Conservation (phyloP, 2,329 filamentous ascomycete species). For the Epichloe gansuensis region DNA sequence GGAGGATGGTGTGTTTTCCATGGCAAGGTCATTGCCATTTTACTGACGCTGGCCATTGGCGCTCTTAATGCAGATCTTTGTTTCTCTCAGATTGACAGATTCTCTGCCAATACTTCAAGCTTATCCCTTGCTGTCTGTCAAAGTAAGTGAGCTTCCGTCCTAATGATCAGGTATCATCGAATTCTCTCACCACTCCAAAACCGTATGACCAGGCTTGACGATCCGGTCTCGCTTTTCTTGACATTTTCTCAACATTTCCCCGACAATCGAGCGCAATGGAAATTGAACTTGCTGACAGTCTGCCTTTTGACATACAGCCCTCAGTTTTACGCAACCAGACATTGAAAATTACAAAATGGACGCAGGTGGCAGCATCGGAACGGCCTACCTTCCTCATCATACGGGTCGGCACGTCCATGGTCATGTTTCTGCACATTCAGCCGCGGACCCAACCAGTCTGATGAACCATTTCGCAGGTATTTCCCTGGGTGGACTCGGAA, state of each 20-base stretch:
- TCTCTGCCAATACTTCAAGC: slow-evolving; percentile 14
- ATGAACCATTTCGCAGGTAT: slow-evolving; percentile 26
- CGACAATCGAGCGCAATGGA: not conserved
- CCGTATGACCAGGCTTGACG: not conserved
- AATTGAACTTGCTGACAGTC: not conserved
- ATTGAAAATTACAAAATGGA: slow-evolving; percentile 23
- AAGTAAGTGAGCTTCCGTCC: slow-evolving; percentile 6
- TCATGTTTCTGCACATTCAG: slow-evolving; percentile 18
- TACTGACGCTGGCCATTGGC: not conserved
- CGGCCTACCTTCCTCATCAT: slow-evolving; percentile 20
- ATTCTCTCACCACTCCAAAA: not conserved
- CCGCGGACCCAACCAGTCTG: slow-evolving; percentile 19
- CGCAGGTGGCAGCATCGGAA: slow-evolving; percentile 17
- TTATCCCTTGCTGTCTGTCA: slow-evolving; percentile 21
- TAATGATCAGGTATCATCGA: slow-evolving; percentile 1
- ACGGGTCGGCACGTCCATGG: slow-evolving; percentile 17
- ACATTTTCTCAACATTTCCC: not conserved
- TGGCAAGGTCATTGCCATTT: not conserved
- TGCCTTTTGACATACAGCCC: slow-evolving; percentile 9
- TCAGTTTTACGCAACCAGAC: slow-evolving; percentile 23
- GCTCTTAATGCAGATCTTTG: not conserved
- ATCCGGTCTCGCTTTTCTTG: not conserved
- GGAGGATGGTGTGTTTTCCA: not conserved
- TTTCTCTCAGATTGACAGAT: not conserved
- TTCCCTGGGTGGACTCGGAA: slow-evolving; percentile 24